phyloP scores from a whole-genome alignment of 2,329 filamentous ascomycete genomes.

The Drechslerella stenobrocha region DNA sequence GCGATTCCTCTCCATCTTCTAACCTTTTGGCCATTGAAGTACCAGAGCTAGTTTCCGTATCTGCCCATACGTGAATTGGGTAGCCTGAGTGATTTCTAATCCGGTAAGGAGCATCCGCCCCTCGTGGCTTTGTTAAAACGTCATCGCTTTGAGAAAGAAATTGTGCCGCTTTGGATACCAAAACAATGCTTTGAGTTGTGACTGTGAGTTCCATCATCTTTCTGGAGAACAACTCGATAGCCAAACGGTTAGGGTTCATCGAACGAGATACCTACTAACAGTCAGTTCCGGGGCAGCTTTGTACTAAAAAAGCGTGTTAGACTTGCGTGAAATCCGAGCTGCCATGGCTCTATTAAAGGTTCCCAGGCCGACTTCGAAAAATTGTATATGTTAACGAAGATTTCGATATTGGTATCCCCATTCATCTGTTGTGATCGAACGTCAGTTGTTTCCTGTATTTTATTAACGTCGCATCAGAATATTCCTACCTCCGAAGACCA shows the following conservation, averaged over 20 bases:
- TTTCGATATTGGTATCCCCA: constrained; percentile 86
- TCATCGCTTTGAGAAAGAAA: constrained; percentile 88
- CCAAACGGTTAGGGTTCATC: constrained; percentile 69
- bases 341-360: constrained; percentile 92
- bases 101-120: constrained; percentile 86
- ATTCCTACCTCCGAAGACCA: constrained; percentile 68
- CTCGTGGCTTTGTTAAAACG: constrained; percentile 87
- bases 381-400: constrained; percentile 96
- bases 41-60: constrained; percentile 39
- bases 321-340: constrained; percentile 84
- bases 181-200: constrained; percentile 88
- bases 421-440: constrained; percentile 66
- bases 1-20: constrained; percentile 83
- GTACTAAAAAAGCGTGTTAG: constrained; percentile 59
- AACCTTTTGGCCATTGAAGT: constrained; percentile 69
- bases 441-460: constrained; percentile 5
- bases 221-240: constrained; percentile 82
- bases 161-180: constrained; percentile 88
- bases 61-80: constrained; percentile 76
- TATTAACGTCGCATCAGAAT: constrained; percentile 1
- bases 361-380: constrained; percentile 99
- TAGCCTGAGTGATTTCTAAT: constrained; percentile 97
- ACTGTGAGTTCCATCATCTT: constrained; percentile 90
- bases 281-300: constrained; percentile 14
- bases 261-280: constrained; percentile 49